phyloP scores from a whole-genome alignment of 2,329 filamentous ascomycete species.

The Penicillium sp. region DNA sequence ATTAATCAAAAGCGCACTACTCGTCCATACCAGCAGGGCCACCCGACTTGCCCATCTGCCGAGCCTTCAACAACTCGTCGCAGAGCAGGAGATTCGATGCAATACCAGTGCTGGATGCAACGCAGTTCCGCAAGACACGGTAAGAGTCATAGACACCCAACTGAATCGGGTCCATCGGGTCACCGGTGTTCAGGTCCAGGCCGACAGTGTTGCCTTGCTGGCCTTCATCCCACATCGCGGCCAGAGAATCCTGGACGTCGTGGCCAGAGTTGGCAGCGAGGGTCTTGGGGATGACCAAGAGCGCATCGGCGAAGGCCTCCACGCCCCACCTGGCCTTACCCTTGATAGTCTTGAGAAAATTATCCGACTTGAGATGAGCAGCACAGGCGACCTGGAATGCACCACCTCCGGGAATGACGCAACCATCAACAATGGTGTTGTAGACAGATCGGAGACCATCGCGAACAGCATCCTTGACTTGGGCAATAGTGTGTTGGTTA shows the following conservation, averaged over 20 bases:
- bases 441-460: constrained; percentile 95
- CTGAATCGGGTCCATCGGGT: constrained; percentile 91
- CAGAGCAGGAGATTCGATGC: constrained; percentile 92
- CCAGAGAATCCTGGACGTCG: constrained; percentile 92
- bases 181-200: constrained; percentile 78
- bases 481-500: constrained; percentile 92
- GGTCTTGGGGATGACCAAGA: constrained; percentile 95
- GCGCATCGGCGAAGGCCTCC: constrained; percentile 87
- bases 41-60: constrained; percentile 72
- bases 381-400: constrained; percentile 96
- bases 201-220: constrained; percentile 81
- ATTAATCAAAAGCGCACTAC: constrained; percentile 30
- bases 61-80: constrained; percentile 94
- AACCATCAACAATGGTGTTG: constrained; percentile 99
- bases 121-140: constrained; percentile 86
- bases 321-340: constrained; percentile 98
- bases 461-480: constrained; percentile 93
- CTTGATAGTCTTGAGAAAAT: constrained; percentile 86
- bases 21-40: constrained; percentile 45
- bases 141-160: constrained; percentile 95
- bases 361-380: constrained; percentile 79
- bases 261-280: constrained; percentile 93
- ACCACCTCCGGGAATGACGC: constrained; percentile 89
- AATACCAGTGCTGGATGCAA: constrained; percentile 91
- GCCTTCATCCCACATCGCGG: constrained; percentile 80